phyloP scores from a whole-genome alignment of 768 basidiomycete species.

The Clitopilus passeckerianus region DNA sequence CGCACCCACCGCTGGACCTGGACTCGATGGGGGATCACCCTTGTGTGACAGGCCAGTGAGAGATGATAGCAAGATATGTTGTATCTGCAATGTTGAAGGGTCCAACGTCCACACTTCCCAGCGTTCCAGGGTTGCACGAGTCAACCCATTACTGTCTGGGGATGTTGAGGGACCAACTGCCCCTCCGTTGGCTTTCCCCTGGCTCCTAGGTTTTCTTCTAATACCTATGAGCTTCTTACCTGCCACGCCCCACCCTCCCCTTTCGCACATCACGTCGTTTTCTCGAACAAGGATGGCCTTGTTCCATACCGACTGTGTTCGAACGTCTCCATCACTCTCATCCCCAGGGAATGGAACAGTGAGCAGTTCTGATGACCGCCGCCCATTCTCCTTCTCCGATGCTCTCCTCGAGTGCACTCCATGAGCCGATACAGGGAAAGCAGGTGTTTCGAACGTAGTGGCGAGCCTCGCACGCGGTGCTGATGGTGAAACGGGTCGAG shows the following conservation, averaged over 20 bases:
- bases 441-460: conserved; percentile 40
- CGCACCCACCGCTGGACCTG: conserved; percentile 15
- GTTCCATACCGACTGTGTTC: conserved; percentile 38
- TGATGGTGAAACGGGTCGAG: conserved; percentile 34
- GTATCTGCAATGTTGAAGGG: conserved; percentile 39
- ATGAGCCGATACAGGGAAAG: conserved; percentile 79
- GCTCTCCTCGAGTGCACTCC: conserved; percentile 70
- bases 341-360: conserved; percentile 41
- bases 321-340: conserved; percentile 27
- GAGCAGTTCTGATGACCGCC: conserved; percentile 44
- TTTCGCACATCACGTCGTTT: conserved; percentile 59
- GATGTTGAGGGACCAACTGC: conserved; percentile 5
- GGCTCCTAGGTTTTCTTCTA: conserved; percentile 54
- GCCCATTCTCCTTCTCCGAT: conserved; percentile 60
- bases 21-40: conserved; percentile 15
- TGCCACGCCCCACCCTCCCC: conserved; percentile 73
- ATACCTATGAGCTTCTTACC: conserved; percentile 61
- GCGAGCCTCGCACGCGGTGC: conserved; percentile 46
- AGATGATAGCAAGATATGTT: conserved; percentile 46
- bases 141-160: conserved; percentile 39
- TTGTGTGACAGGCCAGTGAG: conserved; percentile 24
- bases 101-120: conserved; percentile 87
- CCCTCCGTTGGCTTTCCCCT: conserved; percentile 22
- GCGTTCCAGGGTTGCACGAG: conserved; percentile 61
- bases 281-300: conserved; percentile 50